Evolutionary conservation across 78 protist genomes (phyloP), one percentile per base, ranked within the genome.

Genomic region (Dictyostelium firmibasis): DNA sequence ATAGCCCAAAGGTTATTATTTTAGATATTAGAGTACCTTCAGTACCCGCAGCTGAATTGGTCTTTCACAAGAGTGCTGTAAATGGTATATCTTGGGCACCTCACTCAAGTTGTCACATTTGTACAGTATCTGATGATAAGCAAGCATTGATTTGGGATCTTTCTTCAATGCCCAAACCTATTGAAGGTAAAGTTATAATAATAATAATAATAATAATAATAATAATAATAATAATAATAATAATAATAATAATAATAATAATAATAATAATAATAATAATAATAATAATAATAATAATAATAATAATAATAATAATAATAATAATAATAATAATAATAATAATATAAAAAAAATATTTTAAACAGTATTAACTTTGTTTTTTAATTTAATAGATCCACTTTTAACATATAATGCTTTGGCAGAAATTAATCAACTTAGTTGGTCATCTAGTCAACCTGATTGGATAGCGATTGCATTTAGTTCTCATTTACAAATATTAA

Each of bases 111-210:
- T 69, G 97, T 96, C 99, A 99, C 91, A 74, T 99, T n/a, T 95
- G 99, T 89, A 93, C 99, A 25, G 99, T 96, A 1, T 98, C 97
- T 3, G 99, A 98, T 64, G 99, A 99, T 85, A 33, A 31, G 20
- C 98, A 96, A 83, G 99, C 99, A 13, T 86, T 98, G 41, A 99
- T 99, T 89, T 99, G 99, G 99, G 99, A 99, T 86, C 77, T 99
- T 25, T 60, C 97, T 11, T 36, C 47, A 29, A 29, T 98, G 85
- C 99, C 99, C 16, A 83, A 96, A 64, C 97, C 98, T 13, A 96
- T 97, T 64, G 97, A 91, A 31, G 96, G 97, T 97, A 64, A 33
- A 25, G 7, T n/a, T n/a, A n/a, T n/a, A n/a, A n/a, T n/a, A n/a
- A n/a, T n/a, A n/a, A n/a, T n/a, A n/a, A n/a, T n/a, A n/a, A n/a